Evolutionary conservation across 352 stramenopile species (phyloP).

Genomic region (Halophytophthora polymorphica): DNA sequence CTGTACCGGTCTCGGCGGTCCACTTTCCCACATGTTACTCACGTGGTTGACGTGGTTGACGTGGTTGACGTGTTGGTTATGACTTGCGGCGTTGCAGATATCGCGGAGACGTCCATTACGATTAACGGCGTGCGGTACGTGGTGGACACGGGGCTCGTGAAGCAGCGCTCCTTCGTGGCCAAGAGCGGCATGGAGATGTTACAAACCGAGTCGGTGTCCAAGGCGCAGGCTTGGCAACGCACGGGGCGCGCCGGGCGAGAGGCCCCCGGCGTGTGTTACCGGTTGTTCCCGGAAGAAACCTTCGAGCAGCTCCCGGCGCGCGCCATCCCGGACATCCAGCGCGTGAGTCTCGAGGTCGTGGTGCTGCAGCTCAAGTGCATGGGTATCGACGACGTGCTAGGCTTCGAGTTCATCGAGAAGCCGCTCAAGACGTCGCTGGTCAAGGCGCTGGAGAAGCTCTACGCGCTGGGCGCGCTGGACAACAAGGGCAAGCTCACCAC

Average conservation of each 20-base stretch:
- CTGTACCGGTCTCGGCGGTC: no score
- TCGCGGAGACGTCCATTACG: constrained; percentile 97
- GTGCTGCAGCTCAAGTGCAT: constrained; percentile 87
- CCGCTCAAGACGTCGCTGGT: constrained; percentile 70
- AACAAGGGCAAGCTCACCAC: constrained; percentile 60
- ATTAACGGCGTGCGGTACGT: constrained; percentile 95
- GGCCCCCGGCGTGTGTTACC: constrained; percentile 76
- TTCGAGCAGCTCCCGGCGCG: constrained; percentile 80
- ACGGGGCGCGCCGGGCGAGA: constrained; percentile 87
- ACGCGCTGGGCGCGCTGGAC: constrained; percentile 69
- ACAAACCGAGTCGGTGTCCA: constrained; percentile 82
- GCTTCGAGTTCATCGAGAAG: constrained; percentile 89
- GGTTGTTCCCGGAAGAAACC: constrained; percentile 80
- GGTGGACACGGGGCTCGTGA: constrained; percentile 84
- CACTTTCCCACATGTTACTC: no score
- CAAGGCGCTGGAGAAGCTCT: constrained; percentile 83
- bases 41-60: no score
- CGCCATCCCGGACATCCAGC: constrained; percentile 81
- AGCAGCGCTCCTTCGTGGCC: constrained; percentile 86
- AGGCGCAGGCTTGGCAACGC: constrained; percentile 90
- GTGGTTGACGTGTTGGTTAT: no score
- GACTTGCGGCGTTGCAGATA: no score
- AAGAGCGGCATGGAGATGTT: constrained; percentile 88
- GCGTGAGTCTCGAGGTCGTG: constrained; percentile 80
- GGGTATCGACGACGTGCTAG: constrained; percentile 79